Percentiles rank a stretch among this genome's conserved stretches.
Evolutionary conservation across 441 rosid genomes (phyloP).

Genomic region (Omphalea diandra): DNA sequence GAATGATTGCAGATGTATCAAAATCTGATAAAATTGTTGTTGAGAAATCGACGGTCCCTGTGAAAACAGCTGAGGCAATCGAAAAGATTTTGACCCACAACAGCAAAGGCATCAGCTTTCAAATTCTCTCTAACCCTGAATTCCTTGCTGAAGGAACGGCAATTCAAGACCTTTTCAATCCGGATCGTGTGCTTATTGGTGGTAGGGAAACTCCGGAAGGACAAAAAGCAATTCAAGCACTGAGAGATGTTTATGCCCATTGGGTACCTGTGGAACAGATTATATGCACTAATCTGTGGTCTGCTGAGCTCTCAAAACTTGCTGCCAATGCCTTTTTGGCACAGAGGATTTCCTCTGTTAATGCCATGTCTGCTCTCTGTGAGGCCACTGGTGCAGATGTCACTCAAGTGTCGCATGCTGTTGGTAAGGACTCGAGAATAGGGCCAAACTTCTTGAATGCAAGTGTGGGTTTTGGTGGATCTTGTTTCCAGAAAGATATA

Average conservation of each 20-base stretch:
- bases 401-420: slow-evolving; percentile 62
- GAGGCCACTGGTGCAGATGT: slow-evolving; percentile 89
- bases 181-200: slow-evolving; percentile 89
- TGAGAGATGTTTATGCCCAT: slow-evolving; percentile 73
- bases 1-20: slow-evolving; percentile 87
- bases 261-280: slow-evolving; percentile 82
- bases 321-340: slow-evolving; percentile 92
- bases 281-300: slow-evolving; percentile 83
- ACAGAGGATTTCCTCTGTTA: slow-evolving; percentile 86
- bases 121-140: slow-evolving; percentile 87
- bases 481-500: slow-evolving; percentile 88
- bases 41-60: slow-evolving; percentile 93
- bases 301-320: slow-evolving; percentile 87
- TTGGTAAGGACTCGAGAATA: slow-evolving; percentile 72
- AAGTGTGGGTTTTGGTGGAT: slow-evolving; percentile 88
- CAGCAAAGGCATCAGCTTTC: slow-evolving; percentile 86
- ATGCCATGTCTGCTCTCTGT: slow-evolving; percentile 89
- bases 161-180: slow-evolving; percentile 66
- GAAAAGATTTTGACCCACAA: slow-evolving; percentile 86
- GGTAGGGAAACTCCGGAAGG: slow-evolving; percentile 87
- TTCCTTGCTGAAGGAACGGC: slow-evolving; percentile 96
- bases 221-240: slow-evolving; percentile 60
- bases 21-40: slow-evolving; percentile 83
- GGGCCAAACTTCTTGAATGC: slow-evolving; percentile 82
- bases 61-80: slow-evolving; percentile 87